phyloP scores from a whole-genome alignment of 2,329 filamentous ascomycete genomes.

The Pseudocercospora fuligena region DNA sequence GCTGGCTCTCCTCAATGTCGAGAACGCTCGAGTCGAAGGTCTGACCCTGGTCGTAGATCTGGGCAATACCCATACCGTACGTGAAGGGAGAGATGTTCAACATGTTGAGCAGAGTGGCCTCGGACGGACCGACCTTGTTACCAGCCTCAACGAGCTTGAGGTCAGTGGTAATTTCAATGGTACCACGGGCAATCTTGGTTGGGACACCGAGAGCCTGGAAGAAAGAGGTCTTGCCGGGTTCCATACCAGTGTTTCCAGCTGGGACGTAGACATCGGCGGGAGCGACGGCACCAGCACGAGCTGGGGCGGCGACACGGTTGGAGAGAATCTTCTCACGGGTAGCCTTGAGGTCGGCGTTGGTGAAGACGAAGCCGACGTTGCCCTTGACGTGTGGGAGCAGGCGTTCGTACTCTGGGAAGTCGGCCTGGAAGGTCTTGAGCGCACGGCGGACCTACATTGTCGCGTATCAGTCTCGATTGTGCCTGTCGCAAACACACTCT shows the following conservation, averaged over 20 bases:
- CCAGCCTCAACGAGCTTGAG: conserved; percentile 96
- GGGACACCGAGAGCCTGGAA: conserved; percentile 99
- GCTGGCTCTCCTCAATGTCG: conserved; percentile 93
- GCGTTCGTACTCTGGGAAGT: conserved; percentile 96
- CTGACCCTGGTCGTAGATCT: conserved; percentile 98
- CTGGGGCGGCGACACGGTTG: conserved; percentile 97
- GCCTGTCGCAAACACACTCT: not conserved
- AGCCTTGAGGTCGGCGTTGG: conserved; percentile 91
- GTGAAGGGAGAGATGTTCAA: conserved; percentile 99
- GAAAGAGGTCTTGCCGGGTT: conserved; percentile 99
- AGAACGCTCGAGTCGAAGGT: conserved; percentile 83
- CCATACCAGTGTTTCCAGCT: conserved; percentile 99
- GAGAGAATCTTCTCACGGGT: conserved; percentile 91
- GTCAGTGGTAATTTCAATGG: conserved; percentile 98
- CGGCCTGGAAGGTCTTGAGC: conserved; percentile 88
- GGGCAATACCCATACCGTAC: conserved; percentile 94
- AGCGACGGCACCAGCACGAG: conserved; percentile 95
- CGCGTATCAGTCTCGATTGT: conserved; percentile 21
- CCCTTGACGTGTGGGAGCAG: conserved; percentile 94
- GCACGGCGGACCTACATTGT: conserved; percentile 81
- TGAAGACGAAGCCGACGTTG: conserved; percentile 99
- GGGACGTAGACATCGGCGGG: conserved; percentile 92
- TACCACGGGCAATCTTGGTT: conserved; percentile 99
- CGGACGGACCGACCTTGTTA: conserved; percentile 95
- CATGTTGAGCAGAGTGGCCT: conserved; percentile 99